Conservation (phyloP, 169 alveolate genomes). For the Eimeria sp. region DNA sequence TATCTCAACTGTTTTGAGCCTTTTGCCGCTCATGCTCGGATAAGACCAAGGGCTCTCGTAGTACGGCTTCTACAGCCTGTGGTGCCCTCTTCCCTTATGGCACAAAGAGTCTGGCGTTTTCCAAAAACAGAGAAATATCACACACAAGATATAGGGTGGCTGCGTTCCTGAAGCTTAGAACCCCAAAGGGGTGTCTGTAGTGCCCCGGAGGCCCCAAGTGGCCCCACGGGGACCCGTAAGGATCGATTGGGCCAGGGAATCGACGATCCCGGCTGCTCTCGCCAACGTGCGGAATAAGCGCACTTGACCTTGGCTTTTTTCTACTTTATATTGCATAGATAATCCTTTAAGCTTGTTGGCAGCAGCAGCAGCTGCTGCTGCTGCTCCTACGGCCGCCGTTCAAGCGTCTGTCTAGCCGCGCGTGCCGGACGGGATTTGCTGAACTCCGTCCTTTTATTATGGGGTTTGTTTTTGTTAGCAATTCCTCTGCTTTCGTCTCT, state of each 20-base stretch:
- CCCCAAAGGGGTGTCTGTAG: not conserved
- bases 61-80: not conserved
- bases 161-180: not conserved
- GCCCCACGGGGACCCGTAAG: slow-evolving; percentile 20
- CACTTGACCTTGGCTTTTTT: not conserved
- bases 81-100: not conserved
- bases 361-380: slow-evolving; percentile 27
- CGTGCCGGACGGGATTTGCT: slow-evolving; percentile 12
- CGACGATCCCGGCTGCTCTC: not conserved
- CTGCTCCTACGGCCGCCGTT: not conserved
- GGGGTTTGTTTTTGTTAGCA: not conserved
- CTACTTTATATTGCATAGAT: not conserved
- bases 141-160: not conserved
- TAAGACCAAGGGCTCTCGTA: not conserved
- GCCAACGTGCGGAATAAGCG: not conserved
- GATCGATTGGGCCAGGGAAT: not conserved
- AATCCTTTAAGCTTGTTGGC: not conserved
- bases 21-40: not conserved
- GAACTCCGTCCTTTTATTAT: not conserved
- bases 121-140: not conserved
- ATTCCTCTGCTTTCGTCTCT: not conserved
- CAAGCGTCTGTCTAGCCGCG: not conserved
- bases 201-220: not conserved
- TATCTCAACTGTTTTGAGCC: not conserved
- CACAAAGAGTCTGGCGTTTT: not conserved